These are phyloP conservation scores for Ramularia collo-cygni DNA, from an alignment of 2,329 filamentous ascomycete species.

Conservation along the genomic window DNA sequence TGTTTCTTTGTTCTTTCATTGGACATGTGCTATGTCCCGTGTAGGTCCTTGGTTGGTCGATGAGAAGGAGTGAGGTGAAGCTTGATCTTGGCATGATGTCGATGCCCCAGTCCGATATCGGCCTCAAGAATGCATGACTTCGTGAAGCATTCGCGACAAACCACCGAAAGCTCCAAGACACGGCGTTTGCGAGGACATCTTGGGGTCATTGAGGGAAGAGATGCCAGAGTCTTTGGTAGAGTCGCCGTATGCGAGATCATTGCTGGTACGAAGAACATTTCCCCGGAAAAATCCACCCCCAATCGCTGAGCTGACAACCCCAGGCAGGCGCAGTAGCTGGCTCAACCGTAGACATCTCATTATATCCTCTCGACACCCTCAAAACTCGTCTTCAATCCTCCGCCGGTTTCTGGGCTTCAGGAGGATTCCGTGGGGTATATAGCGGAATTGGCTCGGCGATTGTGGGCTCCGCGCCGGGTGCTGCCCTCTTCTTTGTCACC, in stretches of 20 bases:
- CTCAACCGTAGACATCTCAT: conserved; percentile 90
- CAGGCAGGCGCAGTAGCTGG: conserved; percentile 84
- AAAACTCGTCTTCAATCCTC: conserved; percentile 93
- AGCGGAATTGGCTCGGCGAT: conserved; percentile 83
- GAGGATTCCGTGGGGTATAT: conserved; percentile 89
- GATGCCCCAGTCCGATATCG: too few species aligned
- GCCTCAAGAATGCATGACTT: too few species aligned
- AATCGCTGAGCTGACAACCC: conserved; percentile 8
- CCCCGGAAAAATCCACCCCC: background rate
- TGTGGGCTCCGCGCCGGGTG: conserved; percentile 85
- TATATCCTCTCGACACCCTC: conserved; percentile 96
- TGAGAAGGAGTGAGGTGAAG: too few species aligned
- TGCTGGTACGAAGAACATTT: background rate
- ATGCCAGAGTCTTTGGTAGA: background rate
- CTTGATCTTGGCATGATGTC: too few species aligned
- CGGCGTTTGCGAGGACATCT: too few species aligned
- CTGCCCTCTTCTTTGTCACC: conserved; percentile 80
- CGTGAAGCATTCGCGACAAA: too few species aligned
- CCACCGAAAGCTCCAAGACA: too few species aligned
- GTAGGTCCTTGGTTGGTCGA: too few species aligned
- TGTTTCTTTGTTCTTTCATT: too few species aligned
- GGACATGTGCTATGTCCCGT: too few species aligned
- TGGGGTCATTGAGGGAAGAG: background rate
- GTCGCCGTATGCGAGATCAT: conserved; percentile 1
- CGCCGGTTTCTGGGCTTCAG: conserved; percentile 67